Conservation (phyloP, 176 grass and related monocot species). For the Carex scoparia region DNA sequence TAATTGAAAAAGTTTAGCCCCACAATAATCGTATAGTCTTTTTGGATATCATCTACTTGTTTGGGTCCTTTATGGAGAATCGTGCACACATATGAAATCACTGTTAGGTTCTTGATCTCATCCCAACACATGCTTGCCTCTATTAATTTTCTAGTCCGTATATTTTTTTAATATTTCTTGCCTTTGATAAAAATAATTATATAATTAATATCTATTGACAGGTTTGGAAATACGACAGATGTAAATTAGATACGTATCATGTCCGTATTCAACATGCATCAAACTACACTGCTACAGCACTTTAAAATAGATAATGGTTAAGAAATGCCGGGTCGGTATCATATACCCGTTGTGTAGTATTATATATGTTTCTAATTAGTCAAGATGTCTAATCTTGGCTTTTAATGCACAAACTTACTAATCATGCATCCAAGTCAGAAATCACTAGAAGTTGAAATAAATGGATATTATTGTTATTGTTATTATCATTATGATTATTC, state of each 20-base stretch:
- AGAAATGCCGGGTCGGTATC: neutral
- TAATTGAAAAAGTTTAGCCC: conserved; percentile 17
- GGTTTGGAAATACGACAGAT: neutral
- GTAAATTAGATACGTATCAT: neutral
- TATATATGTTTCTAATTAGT: no score
- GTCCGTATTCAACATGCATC: neutral
- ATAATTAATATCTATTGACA: neutral
- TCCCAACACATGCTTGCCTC: neutral
- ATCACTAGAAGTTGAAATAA: neutral
- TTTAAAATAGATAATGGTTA: neutral
- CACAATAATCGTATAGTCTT: neutral
- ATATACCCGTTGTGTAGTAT: neutral
- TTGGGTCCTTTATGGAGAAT: neutral
- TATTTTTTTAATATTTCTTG: neutral
- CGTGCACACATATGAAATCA: neutral
- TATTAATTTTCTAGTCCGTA: neutral
- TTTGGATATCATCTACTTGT: conserved; percentile 6
- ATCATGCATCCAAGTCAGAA: neutral
- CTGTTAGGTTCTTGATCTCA: neutral
- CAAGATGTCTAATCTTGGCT: neutral
- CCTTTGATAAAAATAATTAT: neutral
- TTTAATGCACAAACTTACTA: neutral
- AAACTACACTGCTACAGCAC: neutral
- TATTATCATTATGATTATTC: neutral
- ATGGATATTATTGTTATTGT: neutral